Evolutionary conservation across 495 filamentous ascomycete genomes (phyloP), one percentile per base, ranked within the genome.

Genomic region (Aspergillus nidulans): DNA sequence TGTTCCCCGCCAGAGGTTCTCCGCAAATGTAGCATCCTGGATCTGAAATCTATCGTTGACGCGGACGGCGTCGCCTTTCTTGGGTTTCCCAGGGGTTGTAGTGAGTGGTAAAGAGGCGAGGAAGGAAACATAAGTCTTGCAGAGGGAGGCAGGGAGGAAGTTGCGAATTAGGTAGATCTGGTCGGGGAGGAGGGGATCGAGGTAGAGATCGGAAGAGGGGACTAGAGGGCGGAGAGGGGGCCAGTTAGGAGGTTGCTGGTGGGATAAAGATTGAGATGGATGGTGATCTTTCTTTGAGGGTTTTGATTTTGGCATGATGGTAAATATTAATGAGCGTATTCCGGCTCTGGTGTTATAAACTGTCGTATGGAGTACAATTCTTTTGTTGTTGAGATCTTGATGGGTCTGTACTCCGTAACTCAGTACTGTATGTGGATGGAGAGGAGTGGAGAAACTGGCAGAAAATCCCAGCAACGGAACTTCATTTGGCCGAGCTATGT

Each of bases 31-130:
- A 24, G 77, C 66, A 71, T 97, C 92, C 30, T 89, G 76, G 38
- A 94, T 76, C 73, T 96, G 89, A 67, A 88, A 94, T 25, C 92
- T 85, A 65, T 97, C 92, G 66, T 97, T 97, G 39, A 96, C 88
- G 18, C 92, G 78, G 24, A 92, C 70, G 0, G 92, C 92, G 39
- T 95, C 85, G 41, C 89, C 92, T 58, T 83, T 85, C 73, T 91
- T 95, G 6, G 92, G 91, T 45, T 85, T 85, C 0, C 85, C 87
- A 0, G 90, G 90, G 0, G 92, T 96, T 0, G 91, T 96, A 15
- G 77, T 78, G 30, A 97, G 73, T 0, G 90, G 85, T 18, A 96
- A 71, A 0, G 77, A 80, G n/a, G 81, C 77, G 0, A 96, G 82
- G 63, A 94, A 96, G 6, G 79, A 78, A 12, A 90, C 80, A 69